These are phyloP conservation scores for Picea glauca DNA, from an alignment of 75 land plant genomes.

Conservation along the genomic window DNA sequence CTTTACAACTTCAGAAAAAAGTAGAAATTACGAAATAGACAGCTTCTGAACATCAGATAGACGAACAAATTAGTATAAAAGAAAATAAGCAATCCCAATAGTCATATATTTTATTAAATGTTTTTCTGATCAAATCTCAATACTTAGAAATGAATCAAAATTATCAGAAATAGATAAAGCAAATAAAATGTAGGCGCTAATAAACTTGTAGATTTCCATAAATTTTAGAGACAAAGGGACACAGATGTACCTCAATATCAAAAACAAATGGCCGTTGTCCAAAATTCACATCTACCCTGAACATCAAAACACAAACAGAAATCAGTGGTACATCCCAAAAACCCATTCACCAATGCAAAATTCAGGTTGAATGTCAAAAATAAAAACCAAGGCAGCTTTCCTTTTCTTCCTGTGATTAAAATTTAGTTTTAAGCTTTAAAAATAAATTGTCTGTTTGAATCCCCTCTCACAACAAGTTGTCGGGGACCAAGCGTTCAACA, in stretches of 20 bases:
- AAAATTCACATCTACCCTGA: conserved; percentile 87
- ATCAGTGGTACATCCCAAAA: not conserved
- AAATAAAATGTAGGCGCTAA: not conserved
- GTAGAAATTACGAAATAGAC: not conserved
- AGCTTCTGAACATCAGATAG: not conserved
- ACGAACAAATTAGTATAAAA: not conserved
- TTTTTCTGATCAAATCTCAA: not conserved
- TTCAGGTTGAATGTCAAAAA: no score
- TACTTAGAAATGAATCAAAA: not conserved
- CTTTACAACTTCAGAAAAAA: no score
- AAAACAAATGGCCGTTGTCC: conserved; percentile 82
- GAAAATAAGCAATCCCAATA: not conserved
- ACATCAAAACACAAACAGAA: conserved; percentile 9
- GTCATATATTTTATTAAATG: not conserved
- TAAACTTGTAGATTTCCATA: not conserved
- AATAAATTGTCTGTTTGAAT: no score
- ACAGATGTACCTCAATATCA: conserved; percentile 64
- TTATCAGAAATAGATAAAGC: not conserved
- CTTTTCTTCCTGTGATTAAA: no score
- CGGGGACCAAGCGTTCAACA: no score
- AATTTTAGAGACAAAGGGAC: not conserved
- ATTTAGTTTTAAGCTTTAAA: no score
- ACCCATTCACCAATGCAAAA: not conserved
- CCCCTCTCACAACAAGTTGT: no score
- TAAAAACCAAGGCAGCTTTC: no score